Evolutionary conservation across 352 stramenopile genomes (phyloP), one percentile per base, ranked within the genome.

Genomic region (Pythium rishiriense): DNA sequence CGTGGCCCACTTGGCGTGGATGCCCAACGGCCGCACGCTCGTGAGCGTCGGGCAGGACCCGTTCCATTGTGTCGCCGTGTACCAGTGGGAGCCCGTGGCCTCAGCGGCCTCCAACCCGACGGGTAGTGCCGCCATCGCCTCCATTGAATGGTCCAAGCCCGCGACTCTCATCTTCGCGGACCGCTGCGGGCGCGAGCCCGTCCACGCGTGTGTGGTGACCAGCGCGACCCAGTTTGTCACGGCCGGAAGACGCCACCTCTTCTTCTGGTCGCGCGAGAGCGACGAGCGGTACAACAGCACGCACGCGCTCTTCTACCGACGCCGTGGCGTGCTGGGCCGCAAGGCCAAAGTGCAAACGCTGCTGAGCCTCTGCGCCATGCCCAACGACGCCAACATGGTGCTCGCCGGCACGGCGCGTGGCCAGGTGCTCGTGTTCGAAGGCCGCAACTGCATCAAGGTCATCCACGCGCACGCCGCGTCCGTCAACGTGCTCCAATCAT

Each of bases 401-500:
- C 66, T 94, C 15, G 84, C 85, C 8, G 88, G 88, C 28, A 83
- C 79, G 7, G 70, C 85, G n/a, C 79, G 76, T 3, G 88, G 88
- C 3, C 83, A 94, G 47, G 74, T 96, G 15, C 69, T 93, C 22
- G 48, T 94, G 39, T 96, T 93, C 59, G 80, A 91, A 76, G 88
- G 85, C 42, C 74, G 86, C 15, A 92, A 93, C 54, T 89, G 80
- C 45, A 66, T 89, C 43, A 78, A 81, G 29, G 82, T 91, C 25
- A 31, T 90, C 10, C 73, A 91, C 54, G 83, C 83, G 4, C 85
- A 94, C 50, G 78, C 80, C 14, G 64, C 74, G 29, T 74, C 81
- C 0, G 76, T 92, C 14, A 91, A 83, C 4, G 71, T 83, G 8
- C 59, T 93, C 11, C 77, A 83, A 28, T 43, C 71, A 3, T 91